These are phyloP conservation scores for Platanus orientalis DNA, from an alignment of 164 flowering plant genomes.

Conservation along the genomic window DNA sequence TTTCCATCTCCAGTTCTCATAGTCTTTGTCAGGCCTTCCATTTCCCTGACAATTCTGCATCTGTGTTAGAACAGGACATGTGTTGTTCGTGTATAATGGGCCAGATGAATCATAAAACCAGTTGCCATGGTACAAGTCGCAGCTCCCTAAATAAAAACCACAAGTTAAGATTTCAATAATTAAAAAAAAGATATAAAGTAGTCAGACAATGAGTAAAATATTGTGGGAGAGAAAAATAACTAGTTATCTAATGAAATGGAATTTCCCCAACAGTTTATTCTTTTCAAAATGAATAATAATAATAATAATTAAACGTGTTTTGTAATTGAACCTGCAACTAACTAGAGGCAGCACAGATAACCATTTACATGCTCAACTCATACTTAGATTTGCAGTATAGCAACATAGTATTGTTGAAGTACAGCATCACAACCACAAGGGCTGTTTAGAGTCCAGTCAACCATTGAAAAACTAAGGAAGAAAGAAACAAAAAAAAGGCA, in stretches of 20 bases:
- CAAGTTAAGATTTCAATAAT: neutral
- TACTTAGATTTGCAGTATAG: too few species aligned
- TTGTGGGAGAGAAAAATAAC: neutral
- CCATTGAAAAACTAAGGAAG: too few species aligned
- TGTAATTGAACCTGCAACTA: neutral
- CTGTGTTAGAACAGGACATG: slow-evolving; percentile 88
- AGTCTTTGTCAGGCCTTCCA: slow-evolving; percentile 94
- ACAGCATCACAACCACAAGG: too few species aligned
- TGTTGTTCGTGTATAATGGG: slow-evolving; percentile 73
- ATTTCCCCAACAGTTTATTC: neutral
- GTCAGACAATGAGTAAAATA: neutral
- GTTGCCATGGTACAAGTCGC: slow-evolving; percentile 76
- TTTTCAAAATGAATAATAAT: neutral
- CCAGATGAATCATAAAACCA: slow-evolving; percentile 75
- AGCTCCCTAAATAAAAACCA: slow-evolving; percentile 34
- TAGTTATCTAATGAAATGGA: neutral
- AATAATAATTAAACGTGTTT: too few species aligned
- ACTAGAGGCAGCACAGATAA: neutral
- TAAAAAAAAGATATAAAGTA: neutral
- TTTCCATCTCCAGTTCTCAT: slow-evolving; percentile 93
- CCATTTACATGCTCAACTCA: too few species aligned
- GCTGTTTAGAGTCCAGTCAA: too few species aligned
- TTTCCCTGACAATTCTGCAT: slow-evolving; percentile 96
- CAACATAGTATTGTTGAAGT: too few species aligned
- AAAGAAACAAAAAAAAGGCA: too few species aligned